Conservation (phyloP, 2,329 filamentous ascomycete genomes). For the Alternaria viburni region DNA sequence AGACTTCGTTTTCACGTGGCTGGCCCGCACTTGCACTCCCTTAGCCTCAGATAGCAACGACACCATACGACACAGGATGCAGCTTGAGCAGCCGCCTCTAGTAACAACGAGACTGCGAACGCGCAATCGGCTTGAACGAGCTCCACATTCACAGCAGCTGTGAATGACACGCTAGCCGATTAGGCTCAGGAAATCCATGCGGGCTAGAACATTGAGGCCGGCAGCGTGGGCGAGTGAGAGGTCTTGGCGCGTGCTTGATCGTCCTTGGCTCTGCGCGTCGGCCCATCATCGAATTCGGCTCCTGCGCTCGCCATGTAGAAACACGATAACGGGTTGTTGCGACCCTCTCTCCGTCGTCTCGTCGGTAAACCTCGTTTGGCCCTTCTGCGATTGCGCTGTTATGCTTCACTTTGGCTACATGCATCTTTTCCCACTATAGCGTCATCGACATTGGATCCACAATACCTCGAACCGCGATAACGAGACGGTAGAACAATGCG, state of each 20-base stretch:
- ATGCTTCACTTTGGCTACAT: neutral
- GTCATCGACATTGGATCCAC: neutral
- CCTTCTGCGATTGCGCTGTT: neutral
- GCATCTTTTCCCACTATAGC: neutral
- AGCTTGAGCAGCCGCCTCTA: neutral
- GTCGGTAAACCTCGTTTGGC: neutral
- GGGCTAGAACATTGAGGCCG: neutral
- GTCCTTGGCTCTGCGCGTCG: neutral
- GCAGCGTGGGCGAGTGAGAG: neutral
- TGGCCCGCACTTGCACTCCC: neutral
- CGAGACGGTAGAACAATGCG: conserved; percentile 2
- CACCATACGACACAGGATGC: neutral
- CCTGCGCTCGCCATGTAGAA: conserved; percentile 3
- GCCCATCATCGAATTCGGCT: neutral
- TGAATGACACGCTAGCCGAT: conserved; percentile 1
- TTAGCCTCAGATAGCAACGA: neutral
- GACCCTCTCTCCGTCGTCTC: neutral
- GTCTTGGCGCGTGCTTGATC: conserved; percentile 11
- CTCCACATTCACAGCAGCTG: neutral
- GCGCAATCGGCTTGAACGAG: neutral
- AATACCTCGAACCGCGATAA: neutral
- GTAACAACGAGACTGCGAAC: neutral
- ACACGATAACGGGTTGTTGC: conserved; percentile 4
- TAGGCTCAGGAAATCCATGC: neutral
- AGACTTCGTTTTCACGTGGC: neutral